phyloP scores from a whole-genome alignment of 371 early-diverging fungal genomes.

The Apophysomyces trapeziformis region DNA sequence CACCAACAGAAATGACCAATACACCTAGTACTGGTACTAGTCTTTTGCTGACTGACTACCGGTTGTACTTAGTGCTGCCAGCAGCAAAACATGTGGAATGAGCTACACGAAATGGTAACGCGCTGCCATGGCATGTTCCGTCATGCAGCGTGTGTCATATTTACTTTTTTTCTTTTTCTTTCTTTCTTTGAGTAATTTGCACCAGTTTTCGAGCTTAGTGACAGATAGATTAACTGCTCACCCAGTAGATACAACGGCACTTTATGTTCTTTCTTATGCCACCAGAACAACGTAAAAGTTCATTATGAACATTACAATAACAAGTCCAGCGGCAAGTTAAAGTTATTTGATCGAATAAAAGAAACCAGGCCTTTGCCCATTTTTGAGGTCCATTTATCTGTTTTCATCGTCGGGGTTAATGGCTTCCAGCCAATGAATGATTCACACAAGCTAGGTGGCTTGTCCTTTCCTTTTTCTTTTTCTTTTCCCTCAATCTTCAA shows the following conservation, averaged over 20 bases:
- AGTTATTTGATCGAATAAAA: conserved; percentile 35
- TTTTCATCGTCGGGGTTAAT: conserved; percentile 11
- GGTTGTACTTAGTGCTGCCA: too few species aligned
- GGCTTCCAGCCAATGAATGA: neutral
- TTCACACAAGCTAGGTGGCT: too few species aligned
- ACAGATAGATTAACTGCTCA: conserved; percentile 37
- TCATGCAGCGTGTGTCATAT: too few species aligned
- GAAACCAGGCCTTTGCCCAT: neutral
- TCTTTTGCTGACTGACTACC: too few species aligned
- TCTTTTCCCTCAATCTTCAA: too few species aligned
- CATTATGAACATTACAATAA: conserved; percentile 14
- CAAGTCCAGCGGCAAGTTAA: conserved; percentile 18
- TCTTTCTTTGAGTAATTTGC: conserved; percentile 15
- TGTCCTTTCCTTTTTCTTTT: too few species aligned
- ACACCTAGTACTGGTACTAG: too few species aligned
- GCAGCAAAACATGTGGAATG: too few species aligned
- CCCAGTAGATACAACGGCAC: conserved; percentile 41
- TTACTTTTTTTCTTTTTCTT: conserved; percentile 7
- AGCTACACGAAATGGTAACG: too few species aligned
- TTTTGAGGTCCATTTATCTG: conserved; percentile 15
- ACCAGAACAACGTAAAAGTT: conserved; percentile 17
- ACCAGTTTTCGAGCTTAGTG: conserved; percentile 39
- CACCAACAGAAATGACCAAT: too few species aligned
- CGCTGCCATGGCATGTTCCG: too few species aligned
- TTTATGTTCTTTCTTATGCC: conserved; percentile 19